Base-by-base conservation (phyloP, 192 early-diverging fungal species). In the Linnemannia zychae region DNA sequence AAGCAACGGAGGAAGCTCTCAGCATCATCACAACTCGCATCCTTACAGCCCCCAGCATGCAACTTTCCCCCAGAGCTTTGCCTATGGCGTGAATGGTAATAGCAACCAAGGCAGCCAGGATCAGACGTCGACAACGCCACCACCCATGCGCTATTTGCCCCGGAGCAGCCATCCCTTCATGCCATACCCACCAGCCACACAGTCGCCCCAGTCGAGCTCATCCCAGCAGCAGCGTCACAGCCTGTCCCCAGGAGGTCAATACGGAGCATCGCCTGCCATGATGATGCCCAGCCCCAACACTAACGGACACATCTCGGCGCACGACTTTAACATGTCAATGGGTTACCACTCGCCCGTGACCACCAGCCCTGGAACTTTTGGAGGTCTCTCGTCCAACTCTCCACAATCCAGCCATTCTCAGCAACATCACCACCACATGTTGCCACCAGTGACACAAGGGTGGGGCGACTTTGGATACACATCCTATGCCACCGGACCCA, bases 211-310 rank as follows among this genome's bases (percentile, higher is more conserved):
- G 72, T 85, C 83, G 12, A 74, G 76, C 38, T 71, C 72, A 40
- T 36, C 37, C 31, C 70, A 71, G 40, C 81, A 83, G 76, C 83
- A 85, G 76, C 83, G 77, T 9, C 83, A 85, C 49, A 85, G 83
- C 28, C 28, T 85, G 34, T 85, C 83, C 0, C 83, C 83, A 18
- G 77, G 77, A 5, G 73, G 75, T n/a, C 75, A 85, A 11, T 73
- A 74, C 22, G 78, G 53, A 63, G 82, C 77, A 57, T 84, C 82
- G 36, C 82, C 82, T 24, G 83, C 83, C 4, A 79, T 85, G 83
- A 85, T 85, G 83, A 85, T 85, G 83, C 83, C 83, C 22, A 76
- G 60, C 83, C 78, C 83, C 31, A 74, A 74, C 37, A 72, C 44
- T 47, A 82, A 77, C 60, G 81, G 81, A 48, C 81, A 82, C 24